Evolutionary conservation across 1,284 basidiomycete genomes (phyloP), one percentile per base, ranked within the genome.

Genomic region (Cryptococcus sp.): DNA sequence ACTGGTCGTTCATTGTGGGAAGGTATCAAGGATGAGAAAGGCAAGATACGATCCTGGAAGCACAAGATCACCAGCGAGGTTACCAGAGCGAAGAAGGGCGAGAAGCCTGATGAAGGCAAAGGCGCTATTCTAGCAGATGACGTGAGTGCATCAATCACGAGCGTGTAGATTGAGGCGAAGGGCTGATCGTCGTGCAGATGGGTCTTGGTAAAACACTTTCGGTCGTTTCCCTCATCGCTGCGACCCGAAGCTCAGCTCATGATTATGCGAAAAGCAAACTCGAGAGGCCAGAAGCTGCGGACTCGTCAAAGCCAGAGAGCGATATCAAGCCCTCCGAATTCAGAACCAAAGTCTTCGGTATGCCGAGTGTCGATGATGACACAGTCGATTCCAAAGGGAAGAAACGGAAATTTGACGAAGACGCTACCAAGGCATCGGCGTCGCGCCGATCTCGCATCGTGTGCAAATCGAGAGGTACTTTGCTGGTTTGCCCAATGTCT

Each of bases 141-240:
- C 82, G 91, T 93, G 79, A 71, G 89, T 84, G 39, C 48, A 35
- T 35, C 3, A 10, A 13, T 35, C 8, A 35, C 31, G 10, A 35
- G 10, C 31, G 2, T 13, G 13, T 35, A 3, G 13, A 13, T 35
- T 8, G 31, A 35, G 7, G 31, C 8, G 8, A 10, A 35, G 31
- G 2, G 31, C 31, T 35, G 13, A 35, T 35, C 31, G 10, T 35
- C 8, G 50, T 45, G 50, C 46, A 93, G 90, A 95, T 98, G 94
- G 96, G 96, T 68, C 85, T 99, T 15, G 96, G 96, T 27, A 99
- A 99, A 80, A 99, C 96, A 0, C 93, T 99, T 54, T 92, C 93
- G 31, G 88, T 97, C 41, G 83, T 86, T 39, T 90, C 95, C 4
- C 84, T 99, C 53, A 89, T 99, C 54, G 93, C 93, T 3, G 85